Evolutionary conservation across 306 rosid species (phyloP), one percentile per base, ranked within the genome.

Genomic region (Cicer arietinum): DNA sequence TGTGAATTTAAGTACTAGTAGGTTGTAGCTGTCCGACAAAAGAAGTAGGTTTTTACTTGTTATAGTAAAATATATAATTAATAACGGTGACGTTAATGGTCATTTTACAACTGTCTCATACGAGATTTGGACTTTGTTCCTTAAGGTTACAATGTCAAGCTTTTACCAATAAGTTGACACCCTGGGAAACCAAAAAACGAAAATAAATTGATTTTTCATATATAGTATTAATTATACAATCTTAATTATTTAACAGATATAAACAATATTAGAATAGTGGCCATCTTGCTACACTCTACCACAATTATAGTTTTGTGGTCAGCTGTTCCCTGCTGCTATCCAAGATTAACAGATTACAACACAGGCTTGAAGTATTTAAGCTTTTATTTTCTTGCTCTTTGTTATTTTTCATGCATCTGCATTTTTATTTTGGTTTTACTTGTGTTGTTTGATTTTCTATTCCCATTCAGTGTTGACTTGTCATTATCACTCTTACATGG

Each of bases 401-500:
- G 67, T 77, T 51, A 43, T 14, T 54, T 43, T 50, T 14, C 68
- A 25, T 53, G 66, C 72, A 41, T 63, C 35, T 70, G 59, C 22
- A 59, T 74, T 61, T 47, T 78, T 78, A 59, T 79, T 81, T 58
- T 75, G 65, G 70, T 75, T 64, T 77, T 79, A 25, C 71, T 64
- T 58, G 83, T 43, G 40, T 80, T 68, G 74, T 81, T 46, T 72
- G 67, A 42, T 88, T 59, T 59, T 64, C 62, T 62, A 44, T 72
- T 68, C 68, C 75, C 65, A 79, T 78, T 42, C 59, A 62, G 42
- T 39, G 56, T 53, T 43, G 35, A 69, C 60, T 74, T 84, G 84
- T 51, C 81, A 75, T 68, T 77, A 71, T 79, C 73, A 75, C 76
- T 73, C 73, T 78, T 74, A 72, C 77, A 81, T 69, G 68, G 66